Base-by-base conservation (phyloP, 768 basidiomycete species). In the Boletus bicolor region DNA sequence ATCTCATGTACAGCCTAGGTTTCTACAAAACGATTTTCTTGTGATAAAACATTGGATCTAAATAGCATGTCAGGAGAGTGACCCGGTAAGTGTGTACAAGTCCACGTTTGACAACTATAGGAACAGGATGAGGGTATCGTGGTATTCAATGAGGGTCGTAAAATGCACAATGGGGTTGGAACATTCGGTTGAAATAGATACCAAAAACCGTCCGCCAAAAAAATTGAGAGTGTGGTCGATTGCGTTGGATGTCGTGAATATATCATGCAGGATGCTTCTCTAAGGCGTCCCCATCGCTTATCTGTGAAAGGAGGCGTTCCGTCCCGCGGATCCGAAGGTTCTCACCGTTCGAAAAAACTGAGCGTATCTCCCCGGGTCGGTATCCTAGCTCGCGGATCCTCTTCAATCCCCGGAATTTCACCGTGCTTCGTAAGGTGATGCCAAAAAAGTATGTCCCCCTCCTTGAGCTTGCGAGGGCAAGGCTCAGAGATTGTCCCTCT, bases 361-460 rank as follows among this genome's bases (percentile, higher is more conserved):
- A 48, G 42, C 21, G 44, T 26, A 48, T 47, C 24, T 14, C 44
- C 43, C 46, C 53, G 49, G 28, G 48, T 62, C 32, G 61, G 49
- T 21, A 66, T 54, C 54, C 70, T 71, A 8, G 87, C 85, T 28
- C 84, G 79, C 37, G 75, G 64, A 68, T 89, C 83, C 57, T 90
- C 83, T 49, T 68, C 69, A 10, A 87, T 85, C 28, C 80, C 85
- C 39, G 86, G 83, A 55, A 89, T 86, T 69, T 91, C 89, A 12
- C 89, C 89, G 56, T 77, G 80, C 60, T 81, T 82, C 46, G 77
- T 69, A 55, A 91, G 83, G 61, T 90, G 84, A 66, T 91, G 87
- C 89, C 89, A 91, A 64, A 79, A 88, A 17, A 91, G 73, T 10
- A 82, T 65, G 57, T 89, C 86, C 21, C 88, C 88, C 10, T 77